Evolutionary conservation across 768 basidiomycete genomes (phyloP).

Genomic region (Plicaturopsis crispa): DNA sequence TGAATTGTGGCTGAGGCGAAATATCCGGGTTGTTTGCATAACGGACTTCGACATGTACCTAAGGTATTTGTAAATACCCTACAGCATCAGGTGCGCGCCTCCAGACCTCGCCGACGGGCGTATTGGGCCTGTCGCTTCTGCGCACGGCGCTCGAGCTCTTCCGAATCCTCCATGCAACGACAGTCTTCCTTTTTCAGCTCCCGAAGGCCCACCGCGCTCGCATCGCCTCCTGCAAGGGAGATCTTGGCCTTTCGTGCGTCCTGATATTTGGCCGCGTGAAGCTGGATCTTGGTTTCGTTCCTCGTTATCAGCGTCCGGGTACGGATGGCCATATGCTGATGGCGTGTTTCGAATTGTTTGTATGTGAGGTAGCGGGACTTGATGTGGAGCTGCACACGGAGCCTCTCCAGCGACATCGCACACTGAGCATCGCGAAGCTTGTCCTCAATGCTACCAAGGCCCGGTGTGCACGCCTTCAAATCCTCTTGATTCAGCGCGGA

Average conservation of each 20-base stretch:
- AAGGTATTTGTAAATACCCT: neutral
- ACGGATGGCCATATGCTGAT: slow-evolving; percentile 9
- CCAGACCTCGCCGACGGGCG: no score
- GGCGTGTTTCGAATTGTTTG: slow-evolving; percentile 6
- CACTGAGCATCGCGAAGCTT: slow-evolving; percentile 11
- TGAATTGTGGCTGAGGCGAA: no score
- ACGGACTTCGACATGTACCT: no score
- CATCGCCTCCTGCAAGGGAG: neutral
- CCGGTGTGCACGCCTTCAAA: no score
- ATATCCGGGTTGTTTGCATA: no score
- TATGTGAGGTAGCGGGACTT: slow-evolving; percentile 8
- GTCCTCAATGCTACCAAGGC: slow-evolving; percentile 2
- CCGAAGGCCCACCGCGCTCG: neutral
- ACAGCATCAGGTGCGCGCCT: no score
- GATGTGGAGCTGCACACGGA: slow-evolving; percentile 11
- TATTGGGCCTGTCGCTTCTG: neutral
- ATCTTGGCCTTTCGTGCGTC: slow-evolving; percentile 2
- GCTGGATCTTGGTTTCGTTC: slow-evolving; percentile 1
- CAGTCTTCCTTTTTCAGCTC: slow-evolving; percentile 4
- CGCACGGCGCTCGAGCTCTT: neutral
- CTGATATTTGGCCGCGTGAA: slow-evolving; percentile 5
- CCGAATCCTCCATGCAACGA: slow-evolving; percentile 1
- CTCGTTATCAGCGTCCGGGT: slow-evolving; percentile 1
- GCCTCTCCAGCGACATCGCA: slow-evolving; percentile 6
- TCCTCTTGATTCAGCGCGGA: neutral